Evolutionary conservation across 805 yeast genomes (phyloP).

Genomic region (Ogataea methylovora): DNA sequence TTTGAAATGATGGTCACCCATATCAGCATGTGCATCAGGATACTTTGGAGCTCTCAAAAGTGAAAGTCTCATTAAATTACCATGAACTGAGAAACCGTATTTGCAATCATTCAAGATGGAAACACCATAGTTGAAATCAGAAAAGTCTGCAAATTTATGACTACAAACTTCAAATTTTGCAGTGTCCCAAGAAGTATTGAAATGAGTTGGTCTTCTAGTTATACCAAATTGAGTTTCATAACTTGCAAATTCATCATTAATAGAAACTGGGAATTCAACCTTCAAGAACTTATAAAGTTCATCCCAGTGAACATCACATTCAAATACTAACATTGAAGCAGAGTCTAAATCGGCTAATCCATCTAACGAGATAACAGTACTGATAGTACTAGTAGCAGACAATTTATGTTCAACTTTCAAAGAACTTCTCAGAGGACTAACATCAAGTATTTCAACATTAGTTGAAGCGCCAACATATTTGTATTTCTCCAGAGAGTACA

Average conservation of each 20-base stretch:
- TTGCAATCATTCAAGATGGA: conserved; percentile 76
- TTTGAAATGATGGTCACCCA: conserved; percentile 78
- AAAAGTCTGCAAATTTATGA: conserved; percentile 88
- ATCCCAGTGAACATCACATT: conserved; percentile 72
- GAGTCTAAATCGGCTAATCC: conserved; percentile 35
- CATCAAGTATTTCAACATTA: conserved; percentile 31
- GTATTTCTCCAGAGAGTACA: conserved; percentile 73
- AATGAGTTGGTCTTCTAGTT: conserved; percentile 90
- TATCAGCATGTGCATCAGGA: conserved; percentile 92
- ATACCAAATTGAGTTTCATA: conserved; percentile 94
- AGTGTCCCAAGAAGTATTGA: conserved; percentile 91
- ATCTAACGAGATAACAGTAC: conserved; percentile 62
- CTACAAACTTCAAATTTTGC: conserved; percentile 95
- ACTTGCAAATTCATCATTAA: conserved; percentile 67
- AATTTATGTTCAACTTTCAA: conserved; percentile 56
- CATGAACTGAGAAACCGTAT: conserved; percentile 90
- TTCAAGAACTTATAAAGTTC: conserved; percentile 83
- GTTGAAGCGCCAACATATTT: conserved; percentile 37
- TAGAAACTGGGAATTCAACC: conserved; percentile 89
- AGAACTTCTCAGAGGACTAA: conserved; percentile 55
- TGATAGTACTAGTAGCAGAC: conserved; percentile 48
- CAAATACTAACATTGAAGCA: conserved; percentile 39
- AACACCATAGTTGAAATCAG: conserved; percentile 84
- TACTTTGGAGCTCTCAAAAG: conserved; percentile 86
- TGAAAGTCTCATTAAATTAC: conserved; percentile 84